phyloP scores from a whole-genome alignment of 2,329 filamentous ascomycete genomes.

The Ophiognomonia clavigignenti-juglandacearum region DNA sequence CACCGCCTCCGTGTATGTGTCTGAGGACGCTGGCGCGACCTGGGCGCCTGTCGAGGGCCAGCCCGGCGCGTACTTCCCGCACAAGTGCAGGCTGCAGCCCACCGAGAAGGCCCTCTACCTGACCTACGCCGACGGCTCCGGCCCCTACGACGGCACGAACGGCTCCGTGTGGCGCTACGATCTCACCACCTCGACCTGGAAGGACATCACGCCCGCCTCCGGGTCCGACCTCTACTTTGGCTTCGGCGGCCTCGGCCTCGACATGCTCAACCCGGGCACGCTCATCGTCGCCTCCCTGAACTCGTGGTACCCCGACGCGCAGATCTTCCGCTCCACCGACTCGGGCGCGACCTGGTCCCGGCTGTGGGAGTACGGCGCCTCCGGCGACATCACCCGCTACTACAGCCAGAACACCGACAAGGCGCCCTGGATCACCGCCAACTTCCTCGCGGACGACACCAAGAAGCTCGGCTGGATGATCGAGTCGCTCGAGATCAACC shows the following conservation, averaged over 20 bases:
- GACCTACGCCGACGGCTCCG: conserved; percentile 47
- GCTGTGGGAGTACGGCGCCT: conserved; percentile 51
- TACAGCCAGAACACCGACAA: no score
- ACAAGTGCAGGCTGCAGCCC: conserved; percentile 47
- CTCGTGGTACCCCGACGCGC: conserved; percentile 54
- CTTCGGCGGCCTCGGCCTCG: conserved; percentile 51
- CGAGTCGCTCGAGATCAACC: conserved; percentile 52
- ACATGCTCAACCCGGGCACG: conserved; percentile 49
- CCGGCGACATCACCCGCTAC: no score
- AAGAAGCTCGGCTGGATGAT: conserved; percentile 58
- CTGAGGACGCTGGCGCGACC: conserved; percentile 46
- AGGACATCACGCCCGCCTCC: conserved; percentile 49
- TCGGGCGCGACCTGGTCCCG: conserved; percentile 48
- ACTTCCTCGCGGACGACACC: conserved; percentile 33
- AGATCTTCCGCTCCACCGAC: conserved; percentile 50
- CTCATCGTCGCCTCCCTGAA: conserved; percentile 52
- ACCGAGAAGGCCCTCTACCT: conserved; percentile 49
- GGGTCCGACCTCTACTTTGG: conserved; percentile 43
- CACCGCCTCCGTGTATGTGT: conserved; percentile 44
- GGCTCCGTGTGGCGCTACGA: conserved; percentile 52
- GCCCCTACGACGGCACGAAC: conserved; percentile 51
- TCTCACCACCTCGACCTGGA: conserved; percentile 42
- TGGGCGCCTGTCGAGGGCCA: conserved; percentile 40
- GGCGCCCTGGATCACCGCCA: conserved; percentile 53
- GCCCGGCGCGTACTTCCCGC: conserved; percentile 49